phyloP scores from a whole-genome alignment of 768 basidiomycete species.

The Tylopilus plumbeoviolaceoides region DNA sequence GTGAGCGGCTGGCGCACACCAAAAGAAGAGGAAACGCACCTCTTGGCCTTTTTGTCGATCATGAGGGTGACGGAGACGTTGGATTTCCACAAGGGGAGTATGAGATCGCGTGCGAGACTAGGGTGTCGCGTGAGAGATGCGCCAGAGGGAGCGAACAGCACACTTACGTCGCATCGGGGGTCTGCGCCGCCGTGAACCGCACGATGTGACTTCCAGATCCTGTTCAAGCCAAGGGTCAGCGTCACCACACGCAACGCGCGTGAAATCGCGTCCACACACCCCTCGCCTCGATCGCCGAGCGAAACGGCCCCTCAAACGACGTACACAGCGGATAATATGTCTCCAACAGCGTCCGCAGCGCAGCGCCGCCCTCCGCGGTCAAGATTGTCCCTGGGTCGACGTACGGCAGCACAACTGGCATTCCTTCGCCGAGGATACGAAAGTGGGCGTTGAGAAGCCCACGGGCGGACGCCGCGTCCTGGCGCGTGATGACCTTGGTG shows the following conservation, averaged over 20 bases:
- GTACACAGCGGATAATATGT: slow-evolving; percentile 76
- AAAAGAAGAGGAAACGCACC: slow-evolving; percentile 40
- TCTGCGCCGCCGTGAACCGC: slow-evolving; percentile 54
- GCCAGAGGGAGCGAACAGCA: neutral
- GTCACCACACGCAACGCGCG: slow-evolving; percentile 31
- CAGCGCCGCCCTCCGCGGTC: slow-evolving; percentile 48
- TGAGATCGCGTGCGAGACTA: slow-evolving; percentile 72
- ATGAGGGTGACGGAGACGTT: slow-evolving; percentile 83
- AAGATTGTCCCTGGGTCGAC: slow-evolving; percentile 63
- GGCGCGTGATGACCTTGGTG: slow-evolving; percentile 88
- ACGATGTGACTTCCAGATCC: slow-evolving; percentile 72
- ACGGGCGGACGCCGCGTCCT: slow-evolving; percentile 58
- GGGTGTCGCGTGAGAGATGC: neutral
- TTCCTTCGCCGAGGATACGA: slow-evolving; percentile 78
- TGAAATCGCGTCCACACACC: slow-evolving; percentile 39
- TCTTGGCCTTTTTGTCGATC: slow-evolving; percentile 97
- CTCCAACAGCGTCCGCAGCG: slow-evolving; percentile 64
- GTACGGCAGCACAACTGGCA: slow-evolving; percentile 82
- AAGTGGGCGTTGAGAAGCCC: slow-evolving; percentile 52
- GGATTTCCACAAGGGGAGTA: slow-evolving; percentile 97
- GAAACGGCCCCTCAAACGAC: slow-evolving; percentile 62
- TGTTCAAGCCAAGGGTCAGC: slow-evolving; percentile 18
- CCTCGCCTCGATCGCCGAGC: slow-evolving; percentile 44
- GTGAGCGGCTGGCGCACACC: neutral
- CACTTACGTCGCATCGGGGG: slow-evolving; percentile 56